phyloP scores from a whole-genome alignment of 306 rosid species.

The Carpinus fangiana region DNA sequence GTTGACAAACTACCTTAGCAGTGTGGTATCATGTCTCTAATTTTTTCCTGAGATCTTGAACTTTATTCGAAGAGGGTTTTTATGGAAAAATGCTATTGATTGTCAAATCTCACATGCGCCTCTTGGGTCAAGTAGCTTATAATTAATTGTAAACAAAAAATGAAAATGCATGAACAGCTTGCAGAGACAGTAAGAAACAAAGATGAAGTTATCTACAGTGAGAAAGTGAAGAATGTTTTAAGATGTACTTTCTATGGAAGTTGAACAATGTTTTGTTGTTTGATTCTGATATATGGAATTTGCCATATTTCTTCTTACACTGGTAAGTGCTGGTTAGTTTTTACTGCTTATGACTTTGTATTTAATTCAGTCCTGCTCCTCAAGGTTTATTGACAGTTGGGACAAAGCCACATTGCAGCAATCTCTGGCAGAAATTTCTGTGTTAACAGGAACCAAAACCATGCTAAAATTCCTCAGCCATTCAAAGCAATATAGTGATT shows the following conservation, averaged over 20 bases:
- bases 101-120: neutral
- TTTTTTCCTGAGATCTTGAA: neutral
- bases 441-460: neutral
- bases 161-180: neutral
- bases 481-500: neutral
- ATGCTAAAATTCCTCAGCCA: neutral
- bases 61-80: neutral
- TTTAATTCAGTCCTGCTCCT: neutral
- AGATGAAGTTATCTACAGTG: neutral
- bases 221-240: neutral
- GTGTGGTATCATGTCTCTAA: neutral
- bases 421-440: neutral
- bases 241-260: neutral
- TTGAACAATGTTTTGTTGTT: neutral
- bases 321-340: neutral
- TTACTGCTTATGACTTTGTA: neutral
- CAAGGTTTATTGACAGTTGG: too few species aligned
- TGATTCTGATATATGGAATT: neutral
- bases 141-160: neutral
- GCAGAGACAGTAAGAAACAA: neutral
- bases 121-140: neutral
- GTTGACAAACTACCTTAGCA: neutral
- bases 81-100: neutral
- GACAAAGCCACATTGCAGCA: neutral
- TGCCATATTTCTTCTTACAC: neutral